A percentile compares a stretch with the other conserved stretches of the same genome.
Evolutionary conservation across 345 rosid genomes (phyloP).

Genomic region (Limnanthes douglasii): DNA sequence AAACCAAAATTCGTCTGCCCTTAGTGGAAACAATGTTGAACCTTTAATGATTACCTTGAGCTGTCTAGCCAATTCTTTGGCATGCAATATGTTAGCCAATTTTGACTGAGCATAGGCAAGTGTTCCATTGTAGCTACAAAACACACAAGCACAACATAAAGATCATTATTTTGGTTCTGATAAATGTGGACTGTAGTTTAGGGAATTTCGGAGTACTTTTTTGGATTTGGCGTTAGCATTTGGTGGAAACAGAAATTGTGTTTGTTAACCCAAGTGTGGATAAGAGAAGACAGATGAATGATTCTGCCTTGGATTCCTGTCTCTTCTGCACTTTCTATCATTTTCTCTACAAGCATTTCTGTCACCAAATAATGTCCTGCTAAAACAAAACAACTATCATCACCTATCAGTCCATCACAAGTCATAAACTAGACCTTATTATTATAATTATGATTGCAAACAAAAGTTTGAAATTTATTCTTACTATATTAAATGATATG

Average conservation of each 20-base stretch:
- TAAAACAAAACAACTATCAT: constrained; percentile 4
- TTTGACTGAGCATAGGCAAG: constrained; percentile 83
- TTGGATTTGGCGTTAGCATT: constrained; percentile 55
- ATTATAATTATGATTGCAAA: neutral
- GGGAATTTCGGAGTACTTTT: constrained; percentile 27
- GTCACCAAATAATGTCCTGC: constrained; percentile 87
- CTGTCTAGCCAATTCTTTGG: constrained; percentile 59
- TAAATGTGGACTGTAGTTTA: neutral
- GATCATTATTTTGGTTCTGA: neutral
- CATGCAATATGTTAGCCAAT: constrained; percentile 71
- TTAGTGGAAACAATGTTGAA: too few species aligned
- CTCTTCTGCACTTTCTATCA: constrained; percentile 61
- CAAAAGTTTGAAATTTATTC: too few species aligned
- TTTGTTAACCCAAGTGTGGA: constrained; percentile 75
- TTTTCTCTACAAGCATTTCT: constrained; percentile 58
- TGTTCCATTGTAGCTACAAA: constrained; percentile 60
- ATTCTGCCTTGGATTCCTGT: constrained; percentile 76
- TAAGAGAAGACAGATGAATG: constrained; percentile 78
- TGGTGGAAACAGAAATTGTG: constrained; percentile 45
- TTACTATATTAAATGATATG: too few species aligned
- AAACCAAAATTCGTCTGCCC: too few species aligned
- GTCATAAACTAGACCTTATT: too few species aligned
- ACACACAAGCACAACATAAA: neutral
- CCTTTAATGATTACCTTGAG: constrained; percentile 36
- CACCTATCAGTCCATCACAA: too few species aligned